Conservation (phyloP, 2,329 filamentous ascomycete genomes). For the Trichophyton simii region DNA sequence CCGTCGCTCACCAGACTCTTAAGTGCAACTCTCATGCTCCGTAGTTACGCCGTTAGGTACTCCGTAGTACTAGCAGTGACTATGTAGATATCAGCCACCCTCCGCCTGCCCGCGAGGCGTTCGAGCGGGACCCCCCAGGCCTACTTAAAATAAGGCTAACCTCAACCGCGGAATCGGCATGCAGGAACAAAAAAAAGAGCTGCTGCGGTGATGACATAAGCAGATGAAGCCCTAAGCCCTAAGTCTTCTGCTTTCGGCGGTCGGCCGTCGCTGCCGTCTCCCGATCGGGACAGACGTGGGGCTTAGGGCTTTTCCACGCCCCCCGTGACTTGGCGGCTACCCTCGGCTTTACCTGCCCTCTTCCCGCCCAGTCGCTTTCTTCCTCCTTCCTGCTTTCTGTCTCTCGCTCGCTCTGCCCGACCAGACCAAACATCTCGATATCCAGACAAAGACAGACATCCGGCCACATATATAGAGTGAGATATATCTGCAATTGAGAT, state of each 20-base stretch:
- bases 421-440: neutral
- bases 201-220: neutral
- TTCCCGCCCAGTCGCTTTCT: neutral
- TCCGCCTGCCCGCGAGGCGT: too few species aligned
- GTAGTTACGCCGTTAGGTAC: too few species aligned
- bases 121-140: too few species aligned
- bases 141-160: neutral
- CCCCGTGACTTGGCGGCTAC: neutral
- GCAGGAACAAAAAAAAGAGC: neutral
- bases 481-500: neutral
- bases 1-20: too few species aligned
- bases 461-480: neutral
- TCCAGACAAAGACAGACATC: neutral
- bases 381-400: neutral
- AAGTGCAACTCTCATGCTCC: too few species aligned
- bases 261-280: neutral
- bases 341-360: neutral
- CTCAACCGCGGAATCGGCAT: neutral
- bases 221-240: neutral
- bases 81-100: too few species aligned
- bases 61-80: too few species aligned
- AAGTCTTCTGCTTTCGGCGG: neutral
- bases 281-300: neutral
- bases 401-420: neutral
- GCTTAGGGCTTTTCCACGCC: neutral